Evolutionary conservation across 2,329 filamentous ascomycete species (phyloP), one percentile per base, ranked within the genome.

Genomic region (Fonsecaea multimorphosa): DNA sequence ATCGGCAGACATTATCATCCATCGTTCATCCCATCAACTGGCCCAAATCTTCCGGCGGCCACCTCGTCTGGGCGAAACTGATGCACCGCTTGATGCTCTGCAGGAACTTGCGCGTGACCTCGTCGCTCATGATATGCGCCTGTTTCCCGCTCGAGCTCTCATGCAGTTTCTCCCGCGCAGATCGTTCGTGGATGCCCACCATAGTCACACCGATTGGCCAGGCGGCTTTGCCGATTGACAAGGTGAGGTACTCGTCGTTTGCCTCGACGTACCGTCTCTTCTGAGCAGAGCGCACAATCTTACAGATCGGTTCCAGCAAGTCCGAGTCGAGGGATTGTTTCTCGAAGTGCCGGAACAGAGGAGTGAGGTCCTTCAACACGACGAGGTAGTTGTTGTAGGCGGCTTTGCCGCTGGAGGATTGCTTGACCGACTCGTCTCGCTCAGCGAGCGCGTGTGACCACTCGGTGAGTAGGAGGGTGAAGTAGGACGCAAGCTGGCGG

Each of bases 131-230:
- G 73, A 98, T 97, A 77, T 99, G 93, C 3, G 94, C 95, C 74
- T 93, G 90, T 74, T 90, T 88, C 65, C 89, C 90, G 54, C 54
- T 34, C 71, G 86, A 85, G 69, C 87, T 85, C 77, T 95, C 88
- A 76, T 98, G 93, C 66, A 99, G 82, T 80, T 99, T 99, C 80
- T 99, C 95, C 69, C 95, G 87, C 22, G 95, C 94, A 71, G 91
- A 95, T 75, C 95, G 88, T 83, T 98, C 95, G 86, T 99, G 95
- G 73, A 99, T 99, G 83, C 95, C 95, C 74, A 99, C 95, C 95
- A 98, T 99, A 77, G 95, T 99, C 44, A 99, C 95, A 79, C 95
- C 95, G 74, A 99, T 99, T 27, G 95, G 95, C 95, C 95, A 99
- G 16, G 95, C 95, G 68, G 93, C 93, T 81, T 97, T 97, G 70